Evolutionary conservation across 805 yeast species (phyloP).

Genomic region (Wickerhamomyces ciferrii): DNA sequence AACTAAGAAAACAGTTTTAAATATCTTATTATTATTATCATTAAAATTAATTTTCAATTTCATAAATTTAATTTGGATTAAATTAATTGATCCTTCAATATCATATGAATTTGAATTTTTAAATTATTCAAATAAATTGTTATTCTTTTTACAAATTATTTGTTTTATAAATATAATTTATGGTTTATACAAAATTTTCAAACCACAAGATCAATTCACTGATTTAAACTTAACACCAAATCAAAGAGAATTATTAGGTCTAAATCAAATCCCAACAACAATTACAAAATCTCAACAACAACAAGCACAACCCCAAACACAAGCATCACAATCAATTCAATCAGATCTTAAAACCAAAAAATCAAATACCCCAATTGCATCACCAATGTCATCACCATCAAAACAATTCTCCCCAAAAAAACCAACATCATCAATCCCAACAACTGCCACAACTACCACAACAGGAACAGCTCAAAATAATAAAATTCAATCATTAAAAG

Average conservation of each 20-base stretch:
- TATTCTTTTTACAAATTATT: conserved; percentile 21
- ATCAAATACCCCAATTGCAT: conserved; percentile 15
- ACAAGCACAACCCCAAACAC: conserved; percentile 1
- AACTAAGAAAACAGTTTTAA: conserved; percentile 27
- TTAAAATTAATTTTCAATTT: conserved; percentile 22
- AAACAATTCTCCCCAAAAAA: conserved; percentile 18
- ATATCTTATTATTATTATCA: conserved; percentile 24
- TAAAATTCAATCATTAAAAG: not conserved
- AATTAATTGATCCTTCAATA: conserved; percentile 8
- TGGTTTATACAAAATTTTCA: conserved; percentile 26
- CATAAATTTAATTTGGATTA: conserved; percentile 13
- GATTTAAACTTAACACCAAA: conserved; percentile 25
- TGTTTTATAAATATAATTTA: conserved; percentile 24
- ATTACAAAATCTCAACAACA: conserved; percentile 3
- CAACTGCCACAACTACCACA: not conserved
- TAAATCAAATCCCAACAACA: conserved; percentile 15
- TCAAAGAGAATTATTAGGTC: conserved; percentile 30
- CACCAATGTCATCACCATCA: conserved; percentile 23
- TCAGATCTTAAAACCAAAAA: not conserved
- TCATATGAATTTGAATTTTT: conserved; percentile 3
- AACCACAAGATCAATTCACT: conserved; percentile 23
- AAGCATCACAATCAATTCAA: not conserved
- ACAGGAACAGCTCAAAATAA: not conserved
- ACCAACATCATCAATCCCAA: conserved; percentile 11
- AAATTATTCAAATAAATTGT: conserved; percentile 16